Percentiles rank a stretch among this genome's conserved stretches.
phyloP scores from a whole-genome alignment of 495 filamentous ascomycete species.

The Jackrogersella multiformis region DNA sequence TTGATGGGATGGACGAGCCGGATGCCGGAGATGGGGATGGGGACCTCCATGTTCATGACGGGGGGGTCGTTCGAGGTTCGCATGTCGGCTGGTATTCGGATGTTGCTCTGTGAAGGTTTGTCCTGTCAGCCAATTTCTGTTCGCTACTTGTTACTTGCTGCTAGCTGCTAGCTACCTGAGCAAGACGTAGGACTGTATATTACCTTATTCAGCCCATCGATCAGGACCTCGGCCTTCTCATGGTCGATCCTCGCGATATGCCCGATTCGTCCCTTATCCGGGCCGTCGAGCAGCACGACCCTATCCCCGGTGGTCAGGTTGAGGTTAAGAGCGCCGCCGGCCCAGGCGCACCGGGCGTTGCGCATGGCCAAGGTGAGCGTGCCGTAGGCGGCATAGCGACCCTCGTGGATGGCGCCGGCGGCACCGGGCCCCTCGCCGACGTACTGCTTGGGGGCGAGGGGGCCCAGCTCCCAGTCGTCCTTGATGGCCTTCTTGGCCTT shows the following conservation, averaged over 20 bases:
- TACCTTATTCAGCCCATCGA: conserved; percentile 76
- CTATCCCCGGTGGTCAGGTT: conserved; percentile 76
- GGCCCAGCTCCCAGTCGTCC: conserved; percentile 81
- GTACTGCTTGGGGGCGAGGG: conserved; percentile 77
- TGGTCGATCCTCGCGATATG: conserved; percentile 66
- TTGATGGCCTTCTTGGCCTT: conserved; percentile 48
- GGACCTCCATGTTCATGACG: conserved; percentile 42
- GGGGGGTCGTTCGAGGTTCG: background rate
- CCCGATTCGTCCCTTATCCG: conserved; percentile 83
- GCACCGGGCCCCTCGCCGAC: conserved; percentile 51
- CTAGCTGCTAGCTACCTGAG: background rate
- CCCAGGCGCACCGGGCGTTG: conserved; percentile 52
- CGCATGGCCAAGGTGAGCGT: conserved; percentile 43
- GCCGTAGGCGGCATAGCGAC: conserved; percentile 35
- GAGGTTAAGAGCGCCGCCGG: conserved; percentile 64
- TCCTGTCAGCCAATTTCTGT: background rate
- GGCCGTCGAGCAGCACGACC: conserved; percentile 78
- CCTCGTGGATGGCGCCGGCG: conserved; percentile 60
- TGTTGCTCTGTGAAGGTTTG: conserved; percentile 30
- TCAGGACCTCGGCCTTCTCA: conserved; percentile 63
- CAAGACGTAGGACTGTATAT: background rate
- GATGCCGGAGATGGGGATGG: conserved; percentile 72
- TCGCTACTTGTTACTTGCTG: background rate
- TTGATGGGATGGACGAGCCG: conserved; percentile 80
- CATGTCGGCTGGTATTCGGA: background rate